These are phyloP conservation scores for Parastagonospora nodorum DNA, from an alignment of 2,329 filamentous ascomycete genomes.

Conservation along the genomic window DNA sequence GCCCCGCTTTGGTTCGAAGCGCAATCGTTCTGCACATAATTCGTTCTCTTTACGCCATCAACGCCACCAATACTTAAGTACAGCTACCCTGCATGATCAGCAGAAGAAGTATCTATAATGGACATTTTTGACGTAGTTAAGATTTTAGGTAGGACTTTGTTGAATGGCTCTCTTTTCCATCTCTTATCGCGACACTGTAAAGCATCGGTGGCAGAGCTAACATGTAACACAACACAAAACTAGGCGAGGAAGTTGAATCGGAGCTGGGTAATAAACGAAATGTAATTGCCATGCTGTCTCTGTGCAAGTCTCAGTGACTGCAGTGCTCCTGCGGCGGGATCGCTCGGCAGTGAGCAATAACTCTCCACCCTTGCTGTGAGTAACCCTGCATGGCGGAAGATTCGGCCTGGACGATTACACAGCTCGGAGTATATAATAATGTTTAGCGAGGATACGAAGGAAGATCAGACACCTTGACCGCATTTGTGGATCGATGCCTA, in stretches of 20 bases:
- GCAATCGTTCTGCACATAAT: too few relatives aligned
- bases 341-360: conserved; percentile 15
- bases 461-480: too few relatives aligned
- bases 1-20: conserved; percentile 2
- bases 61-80: conserved; percentile 46
- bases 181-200: conserved; percentile 18
- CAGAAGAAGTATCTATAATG: conserved; percentile 24
- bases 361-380: conserved; percentile 18
- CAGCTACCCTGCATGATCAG: conserved; percentile 46
- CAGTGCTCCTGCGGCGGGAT: conserved; percentile 20
- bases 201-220: conserved; percentile 8
- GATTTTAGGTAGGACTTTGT: conserved; percentile 19
- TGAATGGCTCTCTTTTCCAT: neutral
- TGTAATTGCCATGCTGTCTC: neutral
- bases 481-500: too few relatives aligned
- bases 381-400: conserved; percentile 18
- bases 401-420: conserved; percentile 15
- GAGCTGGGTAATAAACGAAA: too few relatives aligned
- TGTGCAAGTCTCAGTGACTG: conserved; percentile 7
- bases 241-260: conserved; percentile 23
- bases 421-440: conserved; percentile 7
- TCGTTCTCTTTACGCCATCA: too few relatives aligned
- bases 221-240: conserved; percentile 4
- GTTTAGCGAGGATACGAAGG: conserved; percentile 1
- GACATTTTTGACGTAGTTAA: conserved; percentile 28